Percentiles rank a stretch among this genome's conserved stretches.
phyloP scores from a whole-genome alignment of 108 stramenopile genomes.

The Fragilariopsis cylindrus region DNA sequence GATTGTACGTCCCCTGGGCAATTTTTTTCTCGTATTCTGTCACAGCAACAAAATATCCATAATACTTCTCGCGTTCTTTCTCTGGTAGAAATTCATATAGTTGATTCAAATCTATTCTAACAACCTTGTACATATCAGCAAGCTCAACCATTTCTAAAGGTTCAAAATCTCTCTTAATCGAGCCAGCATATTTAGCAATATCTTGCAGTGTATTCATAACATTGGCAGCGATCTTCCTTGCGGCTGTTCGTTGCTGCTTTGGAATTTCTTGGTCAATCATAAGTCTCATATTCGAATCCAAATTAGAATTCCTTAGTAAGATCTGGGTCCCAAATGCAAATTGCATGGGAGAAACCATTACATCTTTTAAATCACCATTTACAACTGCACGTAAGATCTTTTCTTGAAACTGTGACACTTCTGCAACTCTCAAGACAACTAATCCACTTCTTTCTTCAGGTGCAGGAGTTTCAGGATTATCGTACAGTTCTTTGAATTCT shows the following conservation, averaged over 20 bases:
- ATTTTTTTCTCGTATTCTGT: slow-evolving; percentile 73
- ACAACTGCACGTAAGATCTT: slow-evolving; percentile 63
- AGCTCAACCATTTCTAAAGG: slow-evolving; percentile 48
- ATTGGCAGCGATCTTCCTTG: slow-evolving; percentile 47
- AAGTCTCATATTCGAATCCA: slow-evolving; percentile 61
- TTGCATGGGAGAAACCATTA: slow-evolving; percentile 52
- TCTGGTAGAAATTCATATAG: slow-evolving; percentile 53
- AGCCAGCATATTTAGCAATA: slow-evolving; percentile 42
- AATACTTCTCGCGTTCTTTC: slow-evolving; percentile 63
- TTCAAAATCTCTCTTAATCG: slow-evolving; percentile 39
- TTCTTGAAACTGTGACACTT: slow-evolving; percentile 72
- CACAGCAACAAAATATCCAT: slow-evolving; percentile 66
- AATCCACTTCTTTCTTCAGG: slow-evolving; percentile 51
- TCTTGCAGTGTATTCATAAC: slow-evolving; percentile 59
- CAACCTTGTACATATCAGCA: slow-evolving; percentile 54
- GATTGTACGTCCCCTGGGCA: slow-evolving; percentile 63
- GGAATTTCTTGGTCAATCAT: slow-evolving; percentile 67
- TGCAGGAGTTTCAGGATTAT: slow-evolving; percentile 29
- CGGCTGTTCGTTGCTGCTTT: slow-evolving; percentile 32
- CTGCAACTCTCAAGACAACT: slow-evolving; percentile 62
- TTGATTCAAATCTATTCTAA: slow-evolving; percentile 49
- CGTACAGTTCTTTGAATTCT: slow-evolving; percentile 26
- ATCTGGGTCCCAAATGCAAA: slow-evolving; percentile 69
- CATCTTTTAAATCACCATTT: slow-evolving; percentile 48
- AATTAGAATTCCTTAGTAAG: slow-evolving; percentile 56